Percentiles rank a stretch among this genome's conserved stretches.
These are phyloP conservation scores for Ballota nigra DNA, from an alignment of 257 asterid species.

Conservation along the genomic window DNA sequence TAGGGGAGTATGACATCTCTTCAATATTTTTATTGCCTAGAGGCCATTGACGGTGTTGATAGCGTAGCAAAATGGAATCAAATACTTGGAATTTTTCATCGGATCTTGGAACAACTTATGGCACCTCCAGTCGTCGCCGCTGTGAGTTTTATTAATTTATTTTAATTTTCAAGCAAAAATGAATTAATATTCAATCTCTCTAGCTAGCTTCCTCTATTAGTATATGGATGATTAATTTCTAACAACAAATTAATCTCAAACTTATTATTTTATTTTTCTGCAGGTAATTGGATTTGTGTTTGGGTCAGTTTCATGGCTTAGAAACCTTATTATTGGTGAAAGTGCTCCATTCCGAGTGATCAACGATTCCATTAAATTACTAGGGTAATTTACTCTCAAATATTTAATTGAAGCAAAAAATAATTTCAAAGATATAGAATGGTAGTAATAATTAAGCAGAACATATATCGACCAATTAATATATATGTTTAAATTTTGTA, in stretches of 20 bases:
- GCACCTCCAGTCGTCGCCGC: constrained; percentile 79
- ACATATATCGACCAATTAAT: not conserved
- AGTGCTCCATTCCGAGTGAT: constrained; percentile 72
- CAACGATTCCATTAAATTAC: constrained; percentile 57
- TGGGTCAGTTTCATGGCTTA: constrained; percentile 65
- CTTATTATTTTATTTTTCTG: not conserved
- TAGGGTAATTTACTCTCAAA: constrained; percentile 48
- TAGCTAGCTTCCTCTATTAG: not conserved
- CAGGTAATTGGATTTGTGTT: constrained; percentile 67
- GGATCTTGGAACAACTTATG: constrained; percentile 51
- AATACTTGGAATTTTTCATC: constrained; percentile 33
- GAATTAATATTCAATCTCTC: too few species aligned
- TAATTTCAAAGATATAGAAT: not conserved
- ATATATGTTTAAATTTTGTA: constrained; percentile 13
- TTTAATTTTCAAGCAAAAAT: not conserved
- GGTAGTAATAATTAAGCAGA: not conserved
- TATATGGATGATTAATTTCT: not conserved
- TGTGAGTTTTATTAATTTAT: constrained; percentile 39
- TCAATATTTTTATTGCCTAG: not conserved
- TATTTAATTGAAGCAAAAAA: not conserved
- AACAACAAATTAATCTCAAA: not conserved
- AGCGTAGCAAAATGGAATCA: constrained; percentile 24
- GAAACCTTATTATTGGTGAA: constrained; percentile 59
- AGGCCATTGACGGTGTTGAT: constrained; percentile 18
- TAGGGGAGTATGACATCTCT: not conserved